Percentiles rank a stretch among this genome's conserved stretches.
These are phyloP conservation scores for Fusarium phyllophilum DNA, from an alignment of 2,329 filamentous ascomycete species.

Conservation along the genomic window DNA sequence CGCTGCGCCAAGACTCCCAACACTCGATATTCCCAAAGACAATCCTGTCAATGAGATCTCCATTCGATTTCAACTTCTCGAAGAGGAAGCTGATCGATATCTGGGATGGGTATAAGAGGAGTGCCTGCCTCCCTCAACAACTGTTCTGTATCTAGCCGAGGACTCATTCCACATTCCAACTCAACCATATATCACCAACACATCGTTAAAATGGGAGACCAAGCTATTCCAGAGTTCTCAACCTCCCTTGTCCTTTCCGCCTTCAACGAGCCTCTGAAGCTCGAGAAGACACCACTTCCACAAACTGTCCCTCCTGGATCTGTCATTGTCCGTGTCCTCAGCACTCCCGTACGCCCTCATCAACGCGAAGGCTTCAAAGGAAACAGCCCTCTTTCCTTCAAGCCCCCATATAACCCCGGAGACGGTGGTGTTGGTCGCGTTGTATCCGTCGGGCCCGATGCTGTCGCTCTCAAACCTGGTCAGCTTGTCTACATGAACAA, in stretches of 20 bases:
- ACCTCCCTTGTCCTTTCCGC: conserved; percentile 15
- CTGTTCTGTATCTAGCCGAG: no score
- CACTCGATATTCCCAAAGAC: no score
- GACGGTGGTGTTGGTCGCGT: conserved; percentile 8
- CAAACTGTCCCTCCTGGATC: background rate
- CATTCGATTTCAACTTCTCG: fast-evolving
- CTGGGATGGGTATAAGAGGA: background rate
- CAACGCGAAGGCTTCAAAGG: conserved; percentile 20
- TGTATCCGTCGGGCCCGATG: conserved; percentile 20
- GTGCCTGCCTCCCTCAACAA: background rate
- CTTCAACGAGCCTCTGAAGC: conserved; percentile 16
- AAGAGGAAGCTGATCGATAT: background rate
- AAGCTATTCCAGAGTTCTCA: background rate
- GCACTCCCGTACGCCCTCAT: conserved; percentile 24
- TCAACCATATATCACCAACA: background rate
- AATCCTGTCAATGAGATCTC: background rate
- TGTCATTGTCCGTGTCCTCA: conserved; percentile 22
- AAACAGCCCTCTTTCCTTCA: conserved; percentile 10
- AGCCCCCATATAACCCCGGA: conserved; percentile 5
- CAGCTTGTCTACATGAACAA: conserved; percentile 31
- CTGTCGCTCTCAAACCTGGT: conserved; percentile 4
- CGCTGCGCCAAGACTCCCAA: no score
- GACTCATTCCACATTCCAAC: background rate
- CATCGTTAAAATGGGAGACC: background rate
- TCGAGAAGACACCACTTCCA: conserved; percentile 2